Percentiles rank a stretch among this genome's conserved stretches.
Evolutionary conservation across 2,329 filamentous ascomycete genomes (phyloP).

Genomic region (Hypoxylon sp.): DNA sequence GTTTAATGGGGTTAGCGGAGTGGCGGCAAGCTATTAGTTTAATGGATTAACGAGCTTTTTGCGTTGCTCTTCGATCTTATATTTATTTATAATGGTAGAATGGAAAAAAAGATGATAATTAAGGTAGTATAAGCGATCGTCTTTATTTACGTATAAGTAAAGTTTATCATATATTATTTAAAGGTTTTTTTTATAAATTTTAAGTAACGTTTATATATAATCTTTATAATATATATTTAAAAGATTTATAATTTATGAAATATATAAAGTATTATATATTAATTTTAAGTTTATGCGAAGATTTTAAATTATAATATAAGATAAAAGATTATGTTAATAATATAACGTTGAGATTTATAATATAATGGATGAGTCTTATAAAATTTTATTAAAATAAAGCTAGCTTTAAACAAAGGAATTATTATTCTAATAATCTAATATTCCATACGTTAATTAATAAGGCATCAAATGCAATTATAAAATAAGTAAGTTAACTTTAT

Average conservation of each 20-base stretch:
- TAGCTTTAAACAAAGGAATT: neutral
- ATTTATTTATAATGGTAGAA: neutral
- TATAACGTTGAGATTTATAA: neutral
- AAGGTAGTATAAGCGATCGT: neutral
- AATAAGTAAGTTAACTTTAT: neutral
- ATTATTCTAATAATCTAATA: neutral
- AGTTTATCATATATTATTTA: neutral
- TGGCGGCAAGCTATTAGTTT: neutral
- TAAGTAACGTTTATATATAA: neutral
- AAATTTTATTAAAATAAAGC: neutral
- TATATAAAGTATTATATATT: neutral
- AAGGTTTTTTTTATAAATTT: neutral
- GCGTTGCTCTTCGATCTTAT: neutral
- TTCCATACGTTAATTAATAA: neutral
- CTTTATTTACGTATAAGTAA: neutral
- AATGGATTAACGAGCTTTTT: neutral
- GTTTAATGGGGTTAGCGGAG: neutral
- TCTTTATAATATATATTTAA: neutral
- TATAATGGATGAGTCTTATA: neutral
- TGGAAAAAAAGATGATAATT: neutral
- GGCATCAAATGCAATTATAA: neutral
- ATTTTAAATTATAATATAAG: neutral
- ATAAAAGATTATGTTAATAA: neutral
- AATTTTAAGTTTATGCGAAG: neutral
- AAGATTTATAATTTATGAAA: neutral